Evolutionary conservation across 2,329 filamentous ascomycete species (phyloP).

Genomic region (Aspergillus quadrilineatus): DNA sequence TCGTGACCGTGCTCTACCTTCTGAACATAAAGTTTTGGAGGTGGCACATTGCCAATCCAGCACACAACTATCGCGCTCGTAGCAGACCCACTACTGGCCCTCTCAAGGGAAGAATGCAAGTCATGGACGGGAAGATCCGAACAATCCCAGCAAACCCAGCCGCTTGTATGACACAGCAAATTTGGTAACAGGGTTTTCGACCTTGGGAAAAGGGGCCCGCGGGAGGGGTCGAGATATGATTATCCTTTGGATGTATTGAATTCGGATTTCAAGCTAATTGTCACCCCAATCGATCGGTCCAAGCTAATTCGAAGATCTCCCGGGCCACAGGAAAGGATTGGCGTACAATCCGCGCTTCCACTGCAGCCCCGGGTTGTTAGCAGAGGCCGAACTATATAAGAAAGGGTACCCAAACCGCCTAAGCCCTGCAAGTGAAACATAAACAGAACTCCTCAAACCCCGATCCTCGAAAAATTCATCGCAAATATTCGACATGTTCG

Average conservation of each 20-base stretch:
- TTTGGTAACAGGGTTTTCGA: slow-evolving; percentile 19
- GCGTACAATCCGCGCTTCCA: slow-evolving; percentile 5
- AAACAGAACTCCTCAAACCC: slow-evolving; percentile 8
- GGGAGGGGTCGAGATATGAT: slow-evolving; percentile 17
- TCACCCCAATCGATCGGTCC: slow-evolving; percentile 24
- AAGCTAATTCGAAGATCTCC: slow-evolving; percentile 26
- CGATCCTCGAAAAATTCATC: neutral
- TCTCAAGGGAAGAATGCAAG: slow-evolving; percentile 22
- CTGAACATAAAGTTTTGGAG: neutral
- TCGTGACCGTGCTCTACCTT: neutral
- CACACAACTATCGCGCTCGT: slow-evolving; percentile 11
- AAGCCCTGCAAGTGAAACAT: slow-evolving; percentile 17
- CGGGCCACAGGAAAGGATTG: slow-evolving; percentile 15
- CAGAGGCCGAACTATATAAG: slow-evolving; percentile 21
- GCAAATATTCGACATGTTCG: slow-evolving; percentile 13
- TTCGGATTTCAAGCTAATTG: slow-evolving; percentile 11
- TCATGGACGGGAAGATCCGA: slow-evolving; percentile 28
- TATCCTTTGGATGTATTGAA: slow-evolving; percentile 24
- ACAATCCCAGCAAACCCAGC: slow-evolving; percentile 17
- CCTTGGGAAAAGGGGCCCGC: slow-evolving; percentile 1
- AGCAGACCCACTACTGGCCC: slow-evolving; percentile 9
- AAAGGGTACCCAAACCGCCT: slow-evolving; percentile 12
- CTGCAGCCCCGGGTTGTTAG: slow-evolving; percentile 9
- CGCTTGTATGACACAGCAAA: slow-evolving; percentile 22
- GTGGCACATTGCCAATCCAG: slow-evolving; percentile 1